Conservation (phyloP, 768 basidiomycete species). For the Mycena olivaceomarginata region DNA sequence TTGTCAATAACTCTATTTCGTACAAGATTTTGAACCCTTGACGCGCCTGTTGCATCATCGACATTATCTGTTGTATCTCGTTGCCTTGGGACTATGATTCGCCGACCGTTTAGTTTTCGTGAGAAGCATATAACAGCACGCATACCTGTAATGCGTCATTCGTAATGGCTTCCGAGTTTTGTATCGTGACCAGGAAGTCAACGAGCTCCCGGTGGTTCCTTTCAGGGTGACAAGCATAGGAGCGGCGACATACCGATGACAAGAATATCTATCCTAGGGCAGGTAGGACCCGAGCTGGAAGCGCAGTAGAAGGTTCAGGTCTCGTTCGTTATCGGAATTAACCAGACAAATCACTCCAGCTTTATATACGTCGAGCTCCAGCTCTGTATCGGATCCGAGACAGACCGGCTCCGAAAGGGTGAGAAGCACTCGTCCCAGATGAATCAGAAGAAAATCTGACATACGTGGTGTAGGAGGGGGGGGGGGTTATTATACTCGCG, state of each 20-base stretch:
- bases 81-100: conserved; percentile 49
- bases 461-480: no score
- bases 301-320: conserved; percentile 95
- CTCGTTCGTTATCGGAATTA: conserved; percentile 97
- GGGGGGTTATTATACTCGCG: no score
- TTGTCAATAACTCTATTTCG: conserved; percentile 2
- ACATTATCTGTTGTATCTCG: conserved; percentile 65
- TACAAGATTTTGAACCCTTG: neutral
- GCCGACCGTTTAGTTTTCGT: no score
- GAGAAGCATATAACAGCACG: neutral
- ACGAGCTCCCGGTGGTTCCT: conserved; percentile 67
- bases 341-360: conserved; percentile 98
- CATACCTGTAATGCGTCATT: conserved; percentile 50
- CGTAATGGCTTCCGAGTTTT: conserved; percentile 61
- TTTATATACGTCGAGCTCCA: no score
- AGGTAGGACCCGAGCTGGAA: no score
- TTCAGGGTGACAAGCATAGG: no score
- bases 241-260: no score
- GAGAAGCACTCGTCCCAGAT: no score
- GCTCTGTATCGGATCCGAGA: no score
- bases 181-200: conserved; percentile 65
- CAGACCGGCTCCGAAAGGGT: no score
- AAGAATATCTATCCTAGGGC: no score
- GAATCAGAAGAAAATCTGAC: no score
- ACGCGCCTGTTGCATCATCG: conserved; percentile 68